Percentiles rank a stretch among this genome's conserved stretches.
Conservation (phyloP, 23 red algal species). For the Chondrus crispus region DNA sequence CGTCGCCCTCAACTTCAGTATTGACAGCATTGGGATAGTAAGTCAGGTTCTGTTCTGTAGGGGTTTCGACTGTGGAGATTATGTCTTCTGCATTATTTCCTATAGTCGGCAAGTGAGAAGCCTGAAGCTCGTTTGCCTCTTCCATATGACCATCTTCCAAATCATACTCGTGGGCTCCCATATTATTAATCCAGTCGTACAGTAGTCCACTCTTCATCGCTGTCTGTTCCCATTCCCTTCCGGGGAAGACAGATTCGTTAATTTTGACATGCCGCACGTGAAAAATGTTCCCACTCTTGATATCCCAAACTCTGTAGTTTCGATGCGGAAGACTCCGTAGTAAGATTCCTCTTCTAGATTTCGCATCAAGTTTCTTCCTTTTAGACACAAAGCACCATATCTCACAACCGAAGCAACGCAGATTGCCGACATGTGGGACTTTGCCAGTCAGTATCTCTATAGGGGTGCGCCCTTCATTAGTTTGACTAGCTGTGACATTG, state of each 20-base stretch:
- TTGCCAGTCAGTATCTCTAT: background rate
- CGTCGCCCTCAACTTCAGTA: too few species aligned
- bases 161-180: too few species aligned
- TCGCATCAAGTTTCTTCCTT: background rate
- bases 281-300: background rate
- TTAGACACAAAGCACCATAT: background rate
- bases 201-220: too few species aligned
- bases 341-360: background rate
- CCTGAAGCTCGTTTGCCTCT: too few species aligned
- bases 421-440: background rate
- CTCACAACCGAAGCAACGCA: conserved; percentile 23
- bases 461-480: too few species aligned
- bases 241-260: conserved; percentile 5
- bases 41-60: too few species aligned
- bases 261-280: background rate
- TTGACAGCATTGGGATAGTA: too few species aligned
- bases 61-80: too few species aligned
- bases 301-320: background rate
- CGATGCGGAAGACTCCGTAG: background rate
- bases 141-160: too few species aligned
- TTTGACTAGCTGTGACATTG: background rate
- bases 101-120: too few species aligned
- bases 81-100: too few species aligned
- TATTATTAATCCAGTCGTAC: too few species aligned
- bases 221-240: background rate